Conservation (phyloP, 306 rosid species). For the Castanospermum australe region DNA sequence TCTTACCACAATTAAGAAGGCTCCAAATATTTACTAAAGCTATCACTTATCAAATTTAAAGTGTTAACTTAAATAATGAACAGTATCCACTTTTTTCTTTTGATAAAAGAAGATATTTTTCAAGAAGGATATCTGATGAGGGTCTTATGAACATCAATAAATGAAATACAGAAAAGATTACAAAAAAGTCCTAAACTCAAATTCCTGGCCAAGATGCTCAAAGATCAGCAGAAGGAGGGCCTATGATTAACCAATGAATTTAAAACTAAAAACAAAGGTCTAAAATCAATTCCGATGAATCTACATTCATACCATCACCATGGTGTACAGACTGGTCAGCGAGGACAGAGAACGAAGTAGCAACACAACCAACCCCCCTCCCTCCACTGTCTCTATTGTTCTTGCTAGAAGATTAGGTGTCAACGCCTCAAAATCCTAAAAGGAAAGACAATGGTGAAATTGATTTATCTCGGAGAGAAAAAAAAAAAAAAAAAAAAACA, state of each 20-base stretch:
- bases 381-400: slow-evolving; percentile 96
- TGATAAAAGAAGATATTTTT: background rate
- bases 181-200: background rate
- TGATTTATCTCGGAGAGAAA: background rate
- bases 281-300: slow-evolving; percentile 8
- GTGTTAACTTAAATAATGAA: background rate
- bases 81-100: background rate
- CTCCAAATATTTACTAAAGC: background rate
- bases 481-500: too few species aligned
- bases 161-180: background rate
- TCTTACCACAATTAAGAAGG: background rate
- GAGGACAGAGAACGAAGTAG: slow-evolving; percentile 79
- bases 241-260: background rate
- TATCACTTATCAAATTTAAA: background rate
- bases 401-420: slow-evolving; percentile 94
- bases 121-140: background rate
- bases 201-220: background rate
- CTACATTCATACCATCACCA: slow-evolving; percentile 82
- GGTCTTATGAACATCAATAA: background rate
- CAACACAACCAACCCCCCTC: slow-evolving; percentile 89
- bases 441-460: slow-evolving; percentile 25
- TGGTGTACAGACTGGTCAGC: slow-evolving; percentile 87
- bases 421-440: slow-evolving; percentile 92
- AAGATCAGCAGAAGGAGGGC: background rate
- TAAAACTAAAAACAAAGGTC: background rate